Conservation (phyloP, 768 basidiomycete species). For the Leccinum variicolor region DNA sequence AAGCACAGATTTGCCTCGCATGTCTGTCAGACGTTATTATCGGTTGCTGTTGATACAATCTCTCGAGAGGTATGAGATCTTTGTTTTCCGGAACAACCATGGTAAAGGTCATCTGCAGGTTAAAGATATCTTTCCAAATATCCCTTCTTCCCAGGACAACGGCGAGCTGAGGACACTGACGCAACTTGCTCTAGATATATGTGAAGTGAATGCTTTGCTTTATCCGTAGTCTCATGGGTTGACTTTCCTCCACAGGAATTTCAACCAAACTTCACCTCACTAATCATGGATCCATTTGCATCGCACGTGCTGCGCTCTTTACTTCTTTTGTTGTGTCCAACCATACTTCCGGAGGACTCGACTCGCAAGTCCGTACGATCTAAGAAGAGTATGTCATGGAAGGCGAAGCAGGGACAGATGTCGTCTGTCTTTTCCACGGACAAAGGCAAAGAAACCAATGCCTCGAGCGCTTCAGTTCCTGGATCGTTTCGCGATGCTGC, state of each 20-base stretch:
- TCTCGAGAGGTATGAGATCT: conserved; percentile 56
- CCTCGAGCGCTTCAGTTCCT: conserved; percentile 33
- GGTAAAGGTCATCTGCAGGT: conserved; percentile 34
- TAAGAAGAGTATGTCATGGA: conserved; percentile 81
- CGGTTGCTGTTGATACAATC: conserved; percentile 59
- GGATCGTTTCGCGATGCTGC: conserved; percentile 47
- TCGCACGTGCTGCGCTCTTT: conserved; percentile 87
- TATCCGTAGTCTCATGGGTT: conserved; percentile 15
- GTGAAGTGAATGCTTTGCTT: conserved; percentile 46
- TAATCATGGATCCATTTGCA: conserved; percentile 84
- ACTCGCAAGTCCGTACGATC: conserved; percentile 57
- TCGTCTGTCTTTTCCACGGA: conserved; percentile 67
- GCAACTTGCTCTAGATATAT: conserved; percentile 59
- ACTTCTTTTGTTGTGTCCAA: conserved; percentile 72
- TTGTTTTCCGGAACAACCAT: background rate
- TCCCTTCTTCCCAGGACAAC: conserved; percentile 44
- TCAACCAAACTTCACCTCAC: conserved; percentile 52
- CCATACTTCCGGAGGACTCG: conserved; percentile 40
- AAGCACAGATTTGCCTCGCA: conserved; percentile 92
- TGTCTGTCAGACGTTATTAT: conserved; percentile 88
- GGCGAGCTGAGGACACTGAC: conserved; percentile 70
- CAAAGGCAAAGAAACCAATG: conserved; percentile 36
- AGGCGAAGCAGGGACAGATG: conserved; percentile 76
- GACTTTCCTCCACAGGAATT: conserved; percentile 54
- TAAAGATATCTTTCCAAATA: conserved; percentile 49